Evolutionary conservation across 2,329 filamentous ascomycete genomes (phyloP).

Genomic region (Xylaria sp.): DNA sequence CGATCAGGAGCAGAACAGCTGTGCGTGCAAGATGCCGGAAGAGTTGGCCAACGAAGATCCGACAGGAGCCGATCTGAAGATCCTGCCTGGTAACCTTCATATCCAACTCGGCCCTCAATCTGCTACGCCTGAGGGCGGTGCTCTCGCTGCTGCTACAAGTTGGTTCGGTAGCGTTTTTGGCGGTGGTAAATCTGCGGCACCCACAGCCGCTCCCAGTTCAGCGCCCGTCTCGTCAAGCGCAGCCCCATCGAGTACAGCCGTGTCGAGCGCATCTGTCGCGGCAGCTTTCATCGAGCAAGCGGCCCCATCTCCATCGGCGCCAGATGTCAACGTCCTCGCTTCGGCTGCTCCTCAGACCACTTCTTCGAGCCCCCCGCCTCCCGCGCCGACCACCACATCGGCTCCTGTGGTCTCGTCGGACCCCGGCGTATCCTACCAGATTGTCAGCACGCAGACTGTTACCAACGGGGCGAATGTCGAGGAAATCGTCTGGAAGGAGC

Average conservation of each 20-base stretch:
- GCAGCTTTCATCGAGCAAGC: slow-evolving; percentile 38
- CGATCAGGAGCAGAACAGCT: slow-evolving; percentile 56
- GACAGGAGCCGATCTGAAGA: slow-evolving; percentile 40
- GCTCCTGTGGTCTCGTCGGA: slow-evolving; percentile 37
- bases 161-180: slow-evolving; percentile 22
- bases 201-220: slow-evolving; percentile 26
- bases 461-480: slow-evolving; percentile 54
- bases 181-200: slow-evolving; percentile 13
- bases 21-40: slow-evolving; percentile 63
- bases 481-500: slow-evolving; percentile 61
- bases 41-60: slow-evolving; percentile 60
- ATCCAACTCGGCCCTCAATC: slow-evolving; percentile 43
- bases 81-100: slow-evolving; percentile 67
- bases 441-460: slow-evolving; percentile 56
- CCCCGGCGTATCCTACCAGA: slow-evolving; percentile 40
- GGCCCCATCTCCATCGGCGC: slow-evolving; percentile 14
- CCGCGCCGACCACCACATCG: slow-evolving; percentile 30
- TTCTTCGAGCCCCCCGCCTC: slow-evolving; percentile 18
- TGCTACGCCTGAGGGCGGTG: slow-evolving; percentile 23
- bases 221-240: slow-evolving; percentile 34
- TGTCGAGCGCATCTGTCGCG: slow-evolving; percentile 29
- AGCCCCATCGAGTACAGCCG: slow-evolving; percentile 16
- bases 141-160: slow-evolving; percentile 22
- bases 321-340: slow-evolving; percentile 19
- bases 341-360: slow-evolving; percentile 7